Base-by-base conservation (phyloP, 225 moss, liverwort and hornwort genomes). In the Rhytidiadelphus loreus region DNA sequence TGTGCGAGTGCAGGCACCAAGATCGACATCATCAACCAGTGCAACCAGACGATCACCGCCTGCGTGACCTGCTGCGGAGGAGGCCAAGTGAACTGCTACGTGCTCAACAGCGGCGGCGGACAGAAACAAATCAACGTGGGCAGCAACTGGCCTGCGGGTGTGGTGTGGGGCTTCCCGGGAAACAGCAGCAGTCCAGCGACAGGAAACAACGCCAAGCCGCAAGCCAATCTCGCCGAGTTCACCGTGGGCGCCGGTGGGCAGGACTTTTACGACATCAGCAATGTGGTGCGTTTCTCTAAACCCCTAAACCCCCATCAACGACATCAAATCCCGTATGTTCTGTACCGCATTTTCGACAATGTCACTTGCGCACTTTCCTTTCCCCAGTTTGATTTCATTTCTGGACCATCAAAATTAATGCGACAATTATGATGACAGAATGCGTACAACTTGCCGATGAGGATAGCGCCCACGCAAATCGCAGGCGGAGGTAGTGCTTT, bases 261-360 rank as follows among this genome's bases (percentile, higher is more conserved):
- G 8, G 95, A 96, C 84, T 92, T 0, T 5, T 96, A 96, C 85
- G 95, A 96, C 77, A 90, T 96, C 32, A 93, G 93, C 90, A 90
- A 92, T 32, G 94, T 95, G 69, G 96, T 95, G 26, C 48, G 75
- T 61, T 37, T 43, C 74, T 60, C 30, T 30, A 16, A 56, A 14
- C 3, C 59, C 58, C 19, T 30, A 3, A 11, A 26, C 14, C 5
- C 33, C 46, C 29, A 25, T 8, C 25, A 74, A 77, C 2, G 3
- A 16, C 57, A 79, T 12, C 28, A 57, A 44, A 32, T 32, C 29
- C 30, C 43, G 23, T 11, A 23, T 48, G 46, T 48, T 62, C 2
- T 48, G 44, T 33, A 32, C 62, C 10, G 22, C 46, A 23, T 46
- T 20, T 20, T 59, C 59, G 80, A 59, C 20, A 29, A 8, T 3